Evolutionary conservation across 768 basidiomycete species (phyloP).

Genomic region (Ramaria rubella): DNA sequence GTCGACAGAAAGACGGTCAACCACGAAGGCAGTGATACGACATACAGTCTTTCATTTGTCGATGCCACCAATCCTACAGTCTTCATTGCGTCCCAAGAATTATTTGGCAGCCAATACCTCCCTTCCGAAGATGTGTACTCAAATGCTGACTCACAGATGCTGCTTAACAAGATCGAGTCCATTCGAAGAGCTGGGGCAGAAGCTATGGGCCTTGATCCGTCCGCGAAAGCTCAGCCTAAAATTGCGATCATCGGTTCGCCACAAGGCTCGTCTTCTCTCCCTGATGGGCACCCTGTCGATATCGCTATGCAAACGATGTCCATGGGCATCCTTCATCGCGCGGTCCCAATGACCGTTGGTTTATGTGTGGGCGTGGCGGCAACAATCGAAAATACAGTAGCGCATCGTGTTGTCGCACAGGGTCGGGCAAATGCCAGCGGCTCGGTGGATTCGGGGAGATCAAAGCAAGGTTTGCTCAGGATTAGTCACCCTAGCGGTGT

Average conservation of each 20-base stretch:
- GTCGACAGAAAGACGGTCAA: slow-evolving; percentile 37
- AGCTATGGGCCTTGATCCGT: slow-evolving; percentile 58
- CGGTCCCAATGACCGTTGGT: slow-evolving; percentile 68
- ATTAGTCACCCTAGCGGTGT: slow-evolving; percentile 62
- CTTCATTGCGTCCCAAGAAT: slow-evolving; percentile 44
- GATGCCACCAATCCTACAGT: slow-evolving; percentile 75
- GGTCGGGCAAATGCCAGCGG: slow-evolving; percentile 19
- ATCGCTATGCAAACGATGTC: slow-evolving; percentile 55
- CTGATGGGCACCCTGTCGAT: slow-evolving; percentile 34
- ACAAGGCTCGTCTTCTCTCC: slow-evolving; percentile 2
- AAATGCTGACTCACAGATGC: slow-evolving; percentile 19
- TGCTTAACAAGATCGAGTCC: slow-evolving; percentile 32
- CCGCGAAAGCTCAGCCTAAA: slow-evolving; percentile 63
- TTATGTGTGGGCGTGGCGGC: slow-evolving; percentile 63
- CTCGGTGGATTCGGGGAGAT: slow-evolving; percentile 4
- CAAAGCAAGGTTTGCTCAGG: slow-evolving; percentile 31
- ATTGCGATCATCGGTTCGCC: slow-evolving; percentile 49
- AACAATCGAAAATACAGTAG: slow-evolving; percentile 45
- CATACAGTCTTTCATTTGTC: slow-evolving; percentile 45
- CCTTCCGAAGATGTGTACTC: slow-evolving; percentile 25
- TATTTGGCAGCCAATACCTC: slow-evolving; percentile 35
- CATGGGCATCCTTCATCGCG: slow-evolving; percentile 66
- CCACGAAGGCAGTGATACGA: slow-evolving; percentile 4
- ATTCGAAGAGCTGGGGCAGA: slow-evolving; percentile 51
- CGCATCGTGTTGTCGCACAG: slow-evolving; percentile 41